Base-by-base conservation (phyloP, 225 moss, liverwort and hornwort species). In the Pseudisothecium myosuroides region DNA sequence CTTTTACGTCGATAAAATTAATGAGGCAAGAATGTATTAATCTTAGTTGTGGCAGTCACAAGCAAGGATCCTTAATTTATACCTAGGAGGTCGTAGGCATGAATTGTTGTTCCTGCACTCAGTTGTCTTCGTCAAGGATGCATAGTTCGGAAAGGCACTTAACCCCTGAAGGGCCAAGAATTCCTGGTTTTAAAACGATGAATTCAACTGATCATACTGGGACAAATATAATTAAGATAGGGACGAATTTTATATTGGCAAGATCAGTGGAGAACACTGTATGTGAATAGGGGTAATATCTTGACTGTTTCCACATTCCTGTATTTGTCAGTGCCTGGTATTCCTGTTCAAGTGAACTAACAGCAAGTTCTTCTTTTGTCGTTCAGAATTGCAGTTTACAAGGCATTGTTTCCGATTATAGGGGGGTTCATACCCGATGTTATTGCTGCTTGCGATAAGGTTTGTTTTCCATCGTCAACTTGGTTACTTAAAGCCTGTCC, bases 361-460 rank as follows among this genome's bases (percentile, higher is more conserved):
- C 66, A 11, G 14, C 68, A 45, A 72, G 54, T 47, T 63, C 21
- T 84, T 84, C 13, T 59, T 39, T 34, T 31, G 10, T 55, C 31
- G 13, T 90, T 87, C 94, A 96, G 96, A 66, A 88, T 96, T 88
- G 94, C 94, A 71, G 90, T 96, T 43, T 96, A 96, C 91, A 96
- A 96, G 87, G 95, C 96, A 76, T 88, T 95, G 28, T 96, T 95
- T 83, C 87, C 94, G 64, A 62, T 90, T 41, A 95, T 96, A 26
- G 96, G 95, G 66, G 96, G 96, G 4, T 96, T 96, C 80, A 96
- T 95, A 73, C 95, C 94, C n/a, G 96, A 96, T 80, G 95, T 96
- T 6, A 91, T 96, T 41, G 95, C 95, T 64, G 95, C 96, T 29
- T 95, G 95, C 83, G 96, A 96, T 49, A 92, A 95, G 95, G 96